phyloP scores from a whole-genome alignment of 140 eudicot species.

The Erigeron philadelphicus region DNA sequence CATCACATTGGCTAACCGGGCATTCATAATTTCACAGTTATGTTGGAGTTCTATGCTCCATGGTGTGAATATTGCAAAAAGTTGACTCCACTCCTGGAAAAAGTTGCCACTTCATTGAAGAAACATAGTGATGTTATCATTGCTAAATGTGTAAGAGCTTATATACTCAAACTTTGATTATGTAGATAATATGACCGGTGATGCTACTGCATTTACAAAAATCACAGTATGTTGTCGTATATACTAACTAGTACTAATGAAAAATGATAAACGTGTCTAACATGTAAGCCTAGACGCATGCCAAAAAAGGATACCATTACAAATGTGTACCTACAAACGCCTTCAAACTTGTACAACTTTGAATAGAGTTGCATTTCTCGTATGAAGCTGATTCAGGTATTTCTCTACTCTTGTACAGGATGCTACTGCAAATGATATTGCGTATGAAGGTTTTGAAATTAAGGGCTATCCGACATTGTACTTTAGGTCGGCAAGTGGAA shows the following conservation, averaged over 20 bases:
- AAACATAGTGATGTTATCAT: conserved; percentile 58
- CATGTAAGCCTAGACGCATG: not conserved
- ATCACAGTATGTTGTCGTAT: not conserved
- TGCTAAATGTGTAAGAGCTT: conserved; percentile 67
- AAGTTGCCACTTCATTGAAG: conserved; percentile 64
- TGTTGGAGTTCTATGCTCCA: conserved; percentile 82
- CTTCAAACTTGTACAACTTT: no score
- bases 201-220: not conserved
- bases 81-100: conserved; percentile 76
- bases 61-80: conserved; percentile 96
- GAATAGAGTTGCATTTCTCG: not conserved
- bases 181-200: not conserved
- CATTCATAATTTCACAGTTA: conserved; percentile 41
- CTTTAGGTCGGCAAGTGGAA: conserved; percentile 78
- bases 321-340: no score
- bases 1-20: not conserved
- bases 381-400: not conserved
- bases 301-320: no score
- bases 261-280: not conserved
- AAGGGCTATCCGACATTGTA: conserved; percentile 88
- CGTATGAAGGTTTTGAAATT: conserved; percentile 49
- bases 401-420: conserved; percentile 41
- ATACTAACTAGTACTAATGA: no score
- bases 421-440: conserved; percentile 81
- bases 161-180: not conserved